Evolutionary conservation across 1,139 yeast species (phyloP).

Genomic region (Blastobotrys arbuscula): DNA sequence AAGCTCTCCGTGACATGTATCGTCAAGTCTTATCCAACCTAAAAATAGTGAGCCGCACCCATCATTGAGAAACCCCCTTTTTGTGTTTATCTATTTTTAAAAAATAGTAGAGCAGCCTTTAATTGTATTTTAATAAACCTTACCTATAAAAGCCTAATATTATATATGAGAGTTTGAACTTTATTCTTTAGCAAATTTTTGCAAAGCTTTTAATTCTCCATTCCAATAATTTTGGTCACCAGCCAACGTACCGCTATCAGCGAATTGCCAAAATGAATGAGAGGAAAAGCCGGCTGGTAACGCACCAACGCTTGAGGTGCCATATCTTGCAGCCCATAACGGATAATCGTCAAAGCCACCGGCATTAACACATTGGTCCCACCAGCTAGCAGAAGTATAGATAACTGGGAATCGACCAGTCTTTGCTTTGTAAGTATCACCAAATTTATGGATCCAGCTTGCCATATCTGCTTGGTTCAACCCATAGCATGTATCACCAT

Average conservation of each 20-base stretch:
- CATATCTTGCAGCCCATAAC: conserved; percentile 12
- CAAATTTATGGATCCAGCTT: conserved; percentile 10
- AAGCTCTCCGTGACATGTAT: too few species aligned
- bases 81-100: too few species aligned
- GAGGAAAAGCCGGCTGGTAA: conserved; percentile 5
- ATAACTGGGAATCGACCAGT: conserved; percentile 12
- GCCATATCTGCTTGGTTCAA: conserved; percentile 4
- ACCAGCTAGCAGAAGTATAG: conserved; percentile 12
- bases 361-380: conserved; percentile 10
- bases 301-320: conserved; percentile 2
- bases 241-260: conserved; percentile 10
- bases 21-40: too few species aligned
- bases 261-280: conserved; percentile 10
- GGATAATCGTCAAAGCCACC: conserved; percentile 11
- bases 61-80: too few species aligned
- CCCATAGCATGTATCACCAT: conserved; percentile 9
- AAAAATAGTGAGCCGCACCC: too few species aligned
- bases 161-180: too few species aligned
- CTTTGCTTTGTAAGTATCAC: conserved; percentile 8
- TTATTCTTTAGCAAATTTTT: conserved; percentile 10
- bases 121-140: too few species aligned
- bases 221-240: conserved; percentile 13
- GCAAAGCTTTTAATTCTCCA: conserved; percentile 7
- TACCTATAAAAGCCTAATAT: too few species aligned
- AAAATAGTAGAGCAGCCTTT: too few species aligned